phyloP scores from a whole-genome alignment of 2,329 filamentous ascomycete genomes.

The Diaporthe citrichinensis region DNA sequence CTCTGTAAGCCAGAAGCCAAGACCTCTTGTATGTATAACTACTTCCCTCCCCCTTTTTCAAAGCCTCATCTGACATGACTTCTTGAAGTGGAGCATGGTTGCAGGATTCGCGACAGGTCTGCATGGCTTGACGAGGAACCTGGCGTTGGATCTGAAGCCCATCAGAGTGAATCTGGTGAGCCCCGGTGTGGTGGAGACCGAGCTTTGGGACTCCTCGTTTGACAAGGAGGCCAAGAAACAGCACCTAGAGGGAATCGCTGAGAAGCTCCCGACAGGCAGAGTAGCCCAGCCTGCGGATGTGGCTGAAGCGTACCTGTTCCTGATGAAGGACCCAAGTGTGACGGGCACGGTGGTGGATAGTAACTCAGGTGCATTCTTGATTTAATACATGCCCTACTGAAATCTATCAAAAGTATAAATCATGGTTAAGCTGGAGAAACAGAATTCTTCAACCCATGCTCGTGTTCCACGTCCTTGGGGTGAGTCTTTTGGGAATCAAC shows the following conservation, averaged over 20 bases:
- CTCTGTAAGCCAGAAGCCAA: conserved; percentile 63
- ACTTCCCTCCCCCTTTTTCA: no score
- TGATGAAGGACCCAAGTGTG: conserved; percentile 48
- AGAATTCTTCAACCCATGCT: neutral
- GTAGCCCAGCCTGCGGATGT: conserved; percentile 47
- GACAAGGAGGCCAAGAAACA: conserved; percentile 44
- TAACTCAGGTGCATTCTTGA: conserved; percentile 44
- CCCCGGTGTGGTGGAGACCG: conserved; percentile 68
- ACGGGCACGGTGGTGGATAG: conserved; percentile 46
- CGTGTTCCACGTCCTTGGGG: neutral
- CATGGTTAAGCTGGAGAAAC: no score
- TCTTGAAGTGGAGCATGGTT: conserved; percentile 61
- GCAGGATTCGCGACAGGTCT: conserved; percentile 64
- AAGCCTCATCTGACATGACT: neutral
- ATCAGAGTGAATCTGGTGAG: conserved; percentile 74
- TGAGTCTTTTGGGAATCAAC: neutral
- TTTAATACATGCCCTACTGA: conserved; percentile 3
- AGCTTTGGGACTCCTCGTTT: conserved; percentile 53
- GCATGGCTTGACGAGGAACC: conserved; percentile 65
- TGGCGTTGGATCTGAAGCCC: conserved; percentile 75
- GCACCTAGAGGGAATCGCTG: conserved; percentile 44
- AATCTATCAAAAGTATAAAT: no score
- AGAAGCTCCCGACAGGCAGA: conserved; percentile 43
- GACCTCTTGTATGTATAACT: conserved; percentile 47
- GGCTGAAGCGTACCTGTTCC: conserved; percentile 49